Percentiles rank a stretch among this genome's conserved stretches.
These are phyloP conservation scores for Syzygium oleosum DNA, from an alignment of 345 rosid species.

Conservation along the genomic window DNA sequence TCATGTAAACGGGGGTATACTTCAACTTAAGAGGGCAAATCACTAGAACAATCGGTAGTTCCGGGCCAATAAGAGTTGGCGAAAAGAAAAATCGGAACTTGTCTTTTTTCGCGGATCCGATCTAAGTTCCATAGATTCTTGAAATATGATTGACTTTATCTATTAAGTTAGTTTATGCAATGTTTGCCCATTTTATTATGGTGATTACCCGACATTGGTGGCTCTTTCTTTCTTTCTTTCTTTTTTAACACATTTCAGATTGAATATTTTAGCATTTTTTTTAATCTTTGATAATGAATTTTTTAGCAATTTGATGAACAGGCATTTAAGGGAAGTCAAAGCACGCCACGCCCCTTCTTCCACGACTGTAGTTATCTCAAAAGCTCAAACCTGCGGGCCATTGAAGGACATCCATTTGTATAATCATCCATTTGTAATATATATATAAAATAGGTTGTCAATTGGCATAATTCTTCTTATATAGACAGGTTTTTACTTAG, in stretches of 20 bases:
- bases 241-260: background rate
- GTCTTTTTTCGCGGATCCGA: fast-evolving
- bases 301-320: background rate
- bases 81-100: background rate
- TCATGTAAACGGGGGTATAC: background rate
- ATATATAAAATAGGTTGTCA: background rate
- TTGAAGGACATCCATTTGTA: background rate
- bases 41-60: background rate
- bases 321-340: background rate
- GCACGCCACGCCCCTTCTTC: background rate
- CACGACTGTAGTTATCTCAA: background rate
- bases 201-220: background rate
- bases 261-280: background rate
- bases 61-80: background rate
- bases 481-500: background rate
- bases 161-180: background rate
- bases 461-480: background rate
- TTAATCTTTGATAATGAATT: background rate
- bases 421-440: background rate
- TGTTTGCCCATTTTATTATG: background rate
- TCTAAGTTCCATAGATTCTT: background rate
- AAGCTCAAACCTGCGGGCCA: background rate
- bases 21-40: background rate
- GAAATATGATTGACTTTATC: background rate
- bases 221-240: fast-evolving